A percentile compares a stretch with the other conserved stretches of the same genome.
Evolutionary conservation across 2,329 filamentous ascomycete genomes (phyloP).

Genomic region (Verticillium longisporum): DNA sequence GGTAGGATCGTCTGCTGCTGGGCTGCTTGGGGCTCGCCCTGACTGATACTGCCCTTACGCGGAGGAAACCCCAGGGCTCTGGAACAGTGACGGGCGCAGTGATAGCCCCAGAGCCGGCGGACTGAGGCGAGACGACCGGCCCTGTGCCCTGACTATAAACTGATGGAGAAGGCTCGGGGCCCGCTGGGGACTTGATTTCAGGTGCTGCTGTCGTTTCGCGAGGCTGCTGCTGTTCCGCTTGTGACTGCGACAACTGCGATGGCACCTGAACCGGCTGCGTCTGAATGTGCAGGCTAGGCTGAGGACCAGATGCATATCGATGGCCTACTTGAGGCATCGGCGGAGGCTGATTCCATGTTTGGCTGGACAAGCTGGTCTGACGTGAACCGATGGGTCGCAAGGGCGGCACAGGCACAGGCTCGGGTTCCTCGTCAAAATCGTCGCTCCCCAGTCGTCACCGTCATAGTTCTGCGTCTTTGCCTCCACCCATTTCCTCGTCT

Average conservation of each 20-base stretch:
- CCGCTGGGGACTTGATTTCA: background rate
- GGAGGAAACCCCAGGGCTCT: conserved; percentile 42
- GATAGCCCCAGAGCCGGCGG: conserved; percentile 6
- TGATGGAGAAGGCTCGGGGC: conserved; percentile 5
- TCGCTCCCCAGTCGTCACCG: conserved; percentile 89
- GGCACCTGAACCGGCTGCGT: conserved; percentile 13
- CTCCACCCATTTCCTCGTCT: conserved; percentile 93
- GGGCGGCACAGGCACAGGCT: conserved; percentile 28
- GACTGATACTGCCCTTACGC: conserved; percentile 55
- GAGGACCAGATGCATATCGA: conserved; percentile 14
- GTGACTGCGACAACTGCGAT: background rate
- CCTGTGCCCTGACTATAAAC: conserved; percentile 7
- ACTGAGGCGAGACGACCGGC: conserved; percentile 13
- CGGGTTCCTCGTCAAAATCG: conserved; percentile 48
- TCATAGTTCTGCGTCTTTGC: conserved; percentile 83
- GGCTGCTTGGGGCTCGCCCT: conserved; percentile 27
- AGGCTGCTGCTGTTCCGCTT: background rate
- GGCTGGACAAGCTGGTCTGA: conserved; percentile 23
- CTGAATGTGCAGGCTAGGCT: conserved; percentile 23
- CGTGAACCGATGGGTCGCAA: conserved; percentile 7
- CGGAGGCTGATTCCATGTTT: conserved; percentile 16
- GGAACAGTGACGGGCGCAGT: conserved; percentile 14
- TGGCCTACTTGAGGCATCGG: background rate
- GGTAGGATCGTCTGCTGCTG: conserved; percentile 44
- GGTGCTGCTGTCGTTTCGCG: background rate